These are phyloP conservation scores for Xylaria grammica DNA, from an alignment of 495 filamentous ascomycete species.

Conservation along the genomic window DNA sequence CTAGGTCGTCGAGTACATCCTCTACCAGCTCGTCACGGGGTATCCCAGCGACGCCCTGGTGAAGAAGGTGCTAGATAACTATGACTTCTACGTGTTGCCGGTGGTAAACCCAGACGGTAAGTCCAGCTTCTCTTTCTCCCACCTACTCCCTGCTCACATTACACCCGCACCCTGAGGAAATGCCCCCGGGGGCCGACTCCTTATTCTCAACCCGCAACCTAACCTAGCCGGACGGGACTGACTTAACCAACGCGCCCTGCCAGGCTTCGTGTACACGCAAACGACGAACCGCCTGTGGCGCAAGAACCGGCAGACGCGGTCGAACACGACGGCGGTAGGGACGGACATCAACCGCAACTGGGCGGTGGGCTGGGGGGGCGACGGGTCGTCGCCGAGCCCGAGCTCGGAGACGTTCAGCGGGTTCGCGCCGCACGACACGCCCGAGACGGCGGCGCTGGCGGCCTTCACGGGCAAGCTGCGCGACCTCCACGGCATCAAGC, in stretches of 20 bases:
- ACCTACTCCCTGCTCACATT: neutral
- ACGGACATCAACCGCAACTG: slow-evolving; percentile 71
- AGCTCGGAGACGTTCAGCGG: slow-evolving; percentile 63
- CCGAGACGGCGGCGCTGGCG: slow-evolving; percentile 55
- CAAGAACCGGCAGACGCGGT: slow-evolving; percentile 62
- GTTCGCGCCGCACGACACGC: slow-evolving; percentile 47
- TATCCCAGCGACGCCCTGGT: slow-evolving; percentile 49
- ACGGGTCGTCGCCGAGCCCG: slow-evolving; percentile 56
- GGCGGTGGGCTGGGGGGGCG: slow-evolving; percentile 52
- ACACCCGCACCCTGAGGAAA: neutral
- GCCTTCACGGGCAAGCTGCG: slow-evolving; percentile 47
- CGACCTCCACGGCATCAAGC: slow-evolving; percentile 53
- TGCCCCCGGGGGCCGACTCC: no score
- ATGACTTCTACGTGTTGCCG: slow-evolving; percentile 68
- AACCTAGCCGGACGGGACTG: neutral
- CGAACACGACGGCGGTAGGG: slow-evolving; percentile 55
- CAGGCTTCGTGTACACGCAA: slow-evolving; percentile 67
- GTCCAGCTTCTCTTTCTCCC: slow-evolving; percentile 1
- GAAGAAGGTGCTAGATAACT: slow-evolving; percentile 57
- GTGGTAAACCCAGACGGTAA: slow-evolving; percentile 67
- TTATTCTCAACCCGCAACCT: neutral
- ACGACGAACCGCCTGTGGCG: slow-evolving; percentile 65
- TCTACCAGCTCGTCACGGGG: slow-evolving; percentile 56
- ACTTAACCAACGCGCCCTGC: neutral
- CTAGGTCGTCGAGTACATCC: slow-evolving; percentile 59